Evolutionary conservation across 2,329 filamentous ascomycete species (phyloP).

Genomic region (Hypoxylon sp.): DNA sequence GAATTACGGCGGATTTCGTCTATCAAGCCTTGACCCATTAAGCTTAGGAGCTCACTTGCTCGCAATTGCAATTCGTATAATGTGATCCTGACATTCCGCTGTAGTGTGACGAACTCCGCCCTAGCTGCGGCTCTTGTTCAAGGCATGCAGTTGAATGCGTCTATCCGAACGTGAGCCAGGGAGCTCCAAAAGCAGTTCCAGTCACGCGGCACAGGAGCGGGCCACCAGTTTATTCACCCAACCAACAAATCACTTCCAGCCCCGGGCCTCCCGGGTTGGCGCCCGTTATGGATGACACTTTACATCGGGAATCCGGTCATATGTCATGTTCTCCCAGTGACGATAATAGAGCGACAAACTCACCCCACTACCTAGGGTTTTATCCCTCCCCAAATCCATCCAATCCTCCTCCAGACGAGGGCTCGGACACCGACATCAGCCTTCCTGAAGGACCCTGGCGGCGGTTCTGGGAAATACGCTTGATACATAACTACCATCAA

Average conservation of each 20-base stretch:
- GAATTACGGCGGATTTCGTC: constrained; percentile 9
- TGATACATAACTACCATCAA: constrained; percentile 57
- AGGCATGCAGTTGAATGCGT: constrained; percentile 53
- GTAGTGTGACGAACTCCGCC: constrained; percentile 53
- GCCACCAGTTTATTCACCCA: constrained; percentile 22
- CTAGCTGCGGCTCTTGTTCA: constrained; percentile 52
- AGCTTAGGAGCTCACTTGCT: constrained; percentile 6
- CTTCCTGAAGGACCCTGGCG: constrained; percentile 56
- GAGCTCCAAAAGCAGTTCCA: constrained; percentile 27
- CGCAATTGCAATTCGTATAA: constrained; percentile 13
- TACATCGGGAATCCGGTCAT: constrained; percentile 10
- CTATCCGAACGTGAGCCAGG: constrained; percentile 47
- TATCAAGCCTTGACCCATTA: constrained; percentile 9
- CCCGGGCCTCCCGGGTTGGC: constrained; percentile 10
- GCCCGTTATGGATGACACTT: constrained; percentile 24
- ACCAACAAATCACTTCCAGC: constrained; percentile 9
- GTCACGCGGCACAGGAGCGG: constrained; percentile 31
- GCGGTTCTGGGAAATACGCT: constrained; percentile 57
- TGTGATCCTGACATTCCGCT: constrained; percentile 34
- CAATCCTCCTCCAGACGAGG: constrained; percentile 42
- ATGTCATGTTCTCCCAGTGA: constrained; percentile 27
- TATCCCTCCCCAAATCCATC: constrained; percentile 48
- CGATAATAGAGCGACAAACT: constrained; percentile 37
- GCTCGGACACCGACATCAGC: constrained; percentile 49
- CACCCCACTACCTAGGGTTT: constrained; percentile 40